phyloP scores from a whole-genome alignment of 805 yeast genomes.

The Wickerhamia fluorescens region DNA sequence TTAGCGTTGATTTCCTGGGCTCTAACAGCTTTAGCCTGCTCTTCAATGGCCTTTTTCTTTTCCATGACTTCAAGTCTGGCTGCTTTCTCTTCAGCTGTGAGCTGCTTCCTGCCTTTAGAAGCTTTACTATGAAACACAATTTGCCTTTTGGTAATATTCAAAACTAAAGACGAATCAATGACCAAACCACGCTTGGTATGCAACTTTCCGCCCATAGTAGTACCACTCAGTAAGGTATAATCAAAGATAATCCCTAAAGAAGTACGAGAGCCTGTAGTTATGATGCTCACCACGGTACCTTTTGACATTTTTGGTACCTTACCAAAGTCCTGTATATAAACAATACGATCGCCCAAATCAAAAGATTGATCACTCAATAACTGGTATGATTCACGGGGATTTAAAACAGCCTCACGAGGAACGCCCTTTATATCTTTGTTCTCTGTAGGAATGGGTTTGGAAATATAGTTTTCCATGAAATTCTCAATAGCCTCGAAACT shows the following conservation, averaged over 20 bases:
- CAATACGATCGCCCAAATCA: slow-evolving; percentile 82
- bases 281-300: slow-evolving; percentile 79
- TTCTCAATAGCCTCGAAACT: slow-evolving; percentile 64
- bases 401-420: slow-evolving; percentile 75
- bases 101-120: slow-evolving; percentile 34
- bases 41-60: slow-evolving; percentile 3
- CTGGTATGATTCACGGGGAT: slow-evolving; percentile 67
- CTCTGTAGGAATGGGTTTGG: slow-evolving; percentile 38
- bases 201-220: slow-evolving; percentile 70
- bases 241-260: slow-evolving; percentile 81
- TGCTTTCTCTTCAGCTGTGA: slow-evolving; percentile 16
- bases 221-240: slow-evolving; percentile 74
- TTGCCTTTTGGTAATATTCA: slow-evolving; percentile 72
- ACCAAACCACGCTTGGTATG: slow-evolving; percentile 75
- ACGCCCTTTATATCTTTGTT: slow-evolving; percentile 66
- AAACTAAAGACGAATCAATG: slow-evolving; percentile 71
- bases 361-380: slow-evolving; percentile 70
- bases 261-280: slow-evolving; percentile 51
- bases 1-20: slow-evolving; percentile 11
- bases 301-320: slow-evolving; percentile 80
- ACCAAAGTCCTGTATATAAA: slow-evolving; percentile 79
- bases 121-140: slow-evolving; percentile 70
- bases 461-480: slow-evolving; percentile 40
- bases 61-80: slow-evolving; percentile 5
- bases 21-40: slow-evolving; percentile 3